Percentiles rank a stretch among this genome's conserved stretches.
These are phyloP conservation scores for Colletotrichum limetticola DNA, from an alignment of 2,329 filamentous ascomycete species.

Conservation along the genomic window DNA sequence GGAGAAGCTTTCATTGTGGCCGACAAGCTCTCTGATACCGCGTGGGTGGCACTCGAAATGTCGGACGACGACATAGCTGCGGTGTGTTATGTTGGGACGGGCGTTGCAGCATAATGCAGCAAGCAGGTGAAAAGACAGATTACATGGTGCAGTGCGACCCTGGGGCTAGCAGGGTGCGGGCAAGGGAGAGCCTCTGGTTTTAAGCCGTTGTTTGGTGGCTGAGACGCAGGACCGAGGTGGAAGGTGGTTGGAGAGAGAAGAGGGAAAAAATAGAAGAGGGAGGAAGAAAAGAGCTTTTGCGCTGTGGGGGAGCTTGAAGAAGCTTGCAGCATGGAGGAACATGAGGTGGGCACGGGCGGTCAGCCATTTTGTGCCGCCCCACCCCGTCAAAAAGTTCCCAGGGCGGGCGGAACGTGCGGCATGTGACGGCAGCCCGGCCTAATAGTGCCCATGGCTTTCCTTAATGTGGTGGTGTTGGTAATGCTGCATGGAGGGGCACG, in stretches of 20 bases:
- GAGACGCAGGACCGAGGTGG: conserved; percentile 20
- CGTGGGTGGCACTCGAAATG: conserved; percentile 49
- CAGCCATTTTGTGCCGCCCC: conserved; percentile 29
- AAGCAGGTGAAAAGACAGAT: conserved; percentile 26
- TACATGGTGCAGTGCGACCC: conserved; percentile 31
- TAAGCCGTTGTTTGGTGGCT: conserved; percentile 27
- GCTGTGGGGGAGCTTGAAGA: conserved; percentile 31
- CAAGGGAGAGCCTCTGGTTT: conserved; percentile 18
- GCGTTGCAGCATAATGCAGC: conserved; percentile 34
- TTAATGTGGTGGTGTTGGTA: background rate
- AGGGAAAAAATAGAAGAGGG: conserved; percentile 23
- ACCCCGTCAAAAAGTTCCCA: conserved; percentile 9
- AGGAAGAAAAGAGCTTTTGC: conserved; percentile 26
- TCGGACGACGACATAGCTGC: conserved; percentile 53
- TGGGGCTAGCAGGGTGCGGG: conserved; percentile 19
- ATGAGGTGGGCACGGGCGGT: conserved; percentile 22
- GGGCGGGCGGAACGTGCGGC: conserved; percentile 9
- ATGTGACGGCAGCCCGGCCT: conserved; percentile 22
- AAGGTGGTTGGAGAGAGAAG: conserved; percentile 31
- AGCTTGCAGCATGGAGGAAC: conserved; percentile 28
- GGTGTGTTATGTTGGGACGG: conserved; percentile 22
- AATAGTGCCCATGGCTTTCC: background rate
- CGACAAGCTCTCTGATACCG: conserved; percentile 47
- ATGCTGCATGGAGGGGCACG: conserved; percentile 29
- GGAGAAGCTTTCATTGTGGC: conserved; percentile 44